Conservation (phyloP, 129 eudicot species). For the Rutidosis leptorrhynchoides region DNA sequence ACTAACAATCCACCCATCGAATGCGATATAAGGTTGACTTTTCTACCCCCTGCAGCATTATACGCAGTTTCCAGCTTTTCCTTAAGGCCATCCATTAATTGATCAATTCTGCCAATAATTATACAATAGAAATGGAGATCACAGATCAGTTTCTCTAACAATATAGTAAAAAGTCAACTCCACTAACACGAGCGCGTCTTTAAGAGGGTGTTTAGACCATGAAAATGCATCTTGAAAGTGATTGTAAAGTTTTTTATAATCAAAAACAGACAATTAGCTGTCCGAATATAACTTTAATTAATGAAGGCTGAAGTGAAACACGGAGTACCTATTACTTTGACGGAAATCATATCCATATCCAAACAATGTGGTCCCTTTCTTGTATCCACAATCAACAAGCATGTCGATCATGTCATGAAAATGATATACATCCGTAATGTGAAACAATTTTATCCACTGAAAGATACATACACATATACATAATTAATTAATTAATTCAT, state of each 20-base stretch:
- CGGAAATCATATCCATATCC: slow-evolving; percentile 96
- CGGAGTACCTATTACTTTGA: slow-evolving; percentile 84
- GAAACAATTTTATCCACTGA: slow-evolving; percentile 69
- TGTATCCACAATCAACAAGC: slow-evolving; percentile 85
- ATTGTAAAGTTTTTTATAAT: not conserved
- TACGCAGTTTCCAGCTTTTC: slow-evolving; percentile 66
- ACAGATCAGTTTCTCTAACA: not conserved
- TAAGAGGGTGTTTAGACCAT: not conserved
- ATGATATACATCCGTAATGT: slow-evolving; percentile 72
- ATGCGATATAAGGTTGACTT: slow-evolving; percentile 81
- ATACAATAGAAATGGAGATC: not conserved
- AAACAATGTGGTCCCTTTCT: slow-evolving; percentile 91
- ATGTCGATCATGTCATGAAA: slow-evolving; percentile 96
- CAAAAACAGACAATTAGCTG: not conserved
- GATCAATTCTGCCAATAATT: slow-evolving; percentile 64
- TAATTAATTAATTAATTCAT: too few species aligned
- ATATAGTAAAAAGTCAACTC: not conserved
- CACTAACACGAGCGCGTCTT: not conserved
- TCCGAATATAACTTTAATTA: not conserved
- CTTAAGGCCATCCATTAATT: slow-evolving; percentile 66
- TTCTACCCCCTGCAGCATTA: slow-evolving; percentile 84
- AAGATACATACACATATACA: slow-evolving; percentile 1
- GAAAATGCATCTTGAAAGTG: not conserved
- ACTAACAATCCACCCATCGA: slow-evolving; percentile 90
- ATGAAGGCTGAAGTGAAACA: slow-evolving; percentile 20